Percentiles rank a stretch among this genome's conserved stretches.
These are phyloP conservation scores for Hypoxylon cercidicola DNA, from an alignment of 495 filamentous ascomycete genomes.

Conservation along the genomic window DNA sequence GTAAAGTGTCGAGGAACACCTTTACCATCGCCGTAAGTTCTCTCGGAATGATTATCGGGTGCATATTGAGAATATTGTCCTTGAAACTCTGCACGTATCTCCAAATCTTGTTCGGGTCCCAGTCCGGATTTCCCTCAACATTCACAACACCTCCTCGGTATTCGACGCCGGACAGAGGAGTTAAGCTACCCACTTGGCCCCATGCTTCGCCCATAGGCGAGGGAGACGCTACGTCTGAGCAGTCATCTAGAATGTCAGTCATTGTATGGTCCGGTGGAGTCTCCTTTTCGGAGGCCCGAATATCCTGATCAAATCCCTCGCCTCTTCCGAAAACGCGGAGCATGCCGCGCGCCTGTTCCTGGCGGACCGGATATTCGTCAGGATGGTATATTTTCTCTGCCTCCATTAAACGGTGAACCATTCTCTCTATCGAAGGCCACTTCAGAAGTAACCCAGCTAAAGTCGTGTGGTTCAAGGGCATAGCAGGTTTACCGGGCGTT, in stretches of 20 bases:
- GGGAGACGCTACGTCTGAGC: constrained; percentile 61
- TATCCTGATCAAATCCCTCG: constrained; percentile 68
- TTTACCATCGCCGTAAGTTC: constrained; percentile 62
- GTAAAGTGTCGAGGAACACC: constrained; percentile 57
- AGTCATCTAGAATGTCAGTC: constrained; percentile 49
- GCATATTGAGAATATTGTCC: constrained; percentile 84
- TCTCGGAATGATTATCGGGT: constrained; percentile 77
- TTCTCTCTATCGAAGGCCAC: constrained; percentile 70
- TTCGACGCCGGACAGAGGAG: constrained; percentile 50
- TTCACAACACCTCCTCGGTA: constrained; percentile 62
- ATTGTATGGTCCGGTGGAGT: constrained; percentile 46
- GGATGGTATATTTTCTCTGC: constrained; percentile 69
- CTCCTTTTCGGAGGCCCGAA: constrained; percentile 49
- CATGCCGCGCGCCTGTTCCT: constrained; percentile 79
- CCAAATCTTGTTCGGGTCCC: constrained; percentile 69
- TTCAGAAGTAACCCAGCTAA: constrained; percentile 80
- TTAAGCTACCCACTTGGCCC: constrained; percentile 61
- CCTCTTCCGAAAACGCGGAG: constrained; percentile 82
- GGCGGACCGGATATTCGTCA: constrained; percentile 69
- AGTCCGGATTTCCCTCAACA: constrained; percentile 69
- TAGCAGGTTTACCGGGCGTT: constrained; percentile 66
- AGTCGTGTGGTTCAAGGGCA: constrained; percentile 83
- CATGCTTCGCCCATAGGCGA: constrained; percentile 57
- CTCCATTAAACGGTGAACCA: constrained; percentile 60
- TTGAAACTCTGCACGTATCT: constrained; percentile 77